phyloP scores from a whole-genome alignment of 805 yeast genomes.

The Teunomyces stri region DNA sequence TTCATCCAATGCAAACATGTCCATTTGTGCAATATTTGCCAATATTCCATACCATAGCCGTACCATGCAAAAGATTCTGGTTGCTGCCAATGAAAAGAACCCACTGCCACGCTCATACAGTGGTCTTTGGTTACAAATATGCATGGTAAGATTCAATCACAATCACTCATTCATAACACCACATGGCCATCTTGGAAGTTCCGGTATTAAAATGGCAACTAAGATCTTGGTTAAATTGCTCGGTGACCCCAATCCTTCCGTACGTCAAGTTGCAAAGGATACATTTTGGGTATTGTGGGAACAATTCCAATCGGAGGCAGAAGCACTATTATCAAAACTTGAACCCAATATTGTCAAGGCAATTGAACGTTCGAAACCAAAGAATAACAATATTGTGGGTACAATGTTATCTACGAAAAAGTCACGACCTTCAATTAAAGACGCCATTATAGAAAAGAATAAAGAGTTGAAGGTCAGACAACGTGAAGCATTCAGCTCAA shows the following conservation, averaged over 20 bases:
- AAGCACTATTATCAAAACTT: conserved; percentile 25
- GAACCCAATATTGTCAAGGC: conserved; percentile 13
- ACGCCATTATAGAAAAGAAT: conserved; percentile 44
- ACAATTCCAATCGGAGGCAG: conserved; percentile 53
- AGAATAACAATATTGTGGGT: neutral
- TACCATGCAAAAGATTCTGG: conserved; percentile 47
- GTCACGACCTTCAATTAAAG: conserved; percentile 47
- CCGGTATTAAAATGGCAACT: conserved; percentile 42
- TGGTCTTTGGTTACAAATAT: conserved; percentile 66
- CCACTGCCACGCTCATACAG: conserved; percentile 68
- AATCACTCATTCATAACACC: conserved; percentile 23
- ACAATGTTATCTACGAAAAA: conserved; percentile 14
- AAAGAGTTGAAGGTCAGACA: conserved; percentile 32
- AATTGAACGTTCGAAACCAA: conserved; percentile 13
- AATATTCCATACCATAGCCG: conserved; percentile 54
- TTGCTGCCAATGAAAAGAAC: conserved; percentile 65
- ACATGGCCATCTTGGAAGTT: conserved; percentile 14
- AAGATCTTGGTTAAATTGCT: conserved; percentile 59
- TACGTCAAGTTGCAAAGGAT: conserved; percentile 69
- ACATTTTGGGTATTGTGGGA: conserved; percentile 69
- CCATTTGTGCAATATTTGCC: conserved; percentile 53
- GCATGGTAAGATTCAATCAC: conserved; percentile 51
- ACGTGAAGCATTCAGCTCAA: conserved; percentile 15
- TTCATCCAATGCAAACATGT: conserved; percentile 54
- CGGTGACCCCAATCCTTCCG: conserved; percentile 76